Evolutionary conservation across 2,329 filamentous ascomycete genomes (phyloP), one percentile per base, ranked within the genome.

Genomic region (Penicillium brevicompactum): DNA sequence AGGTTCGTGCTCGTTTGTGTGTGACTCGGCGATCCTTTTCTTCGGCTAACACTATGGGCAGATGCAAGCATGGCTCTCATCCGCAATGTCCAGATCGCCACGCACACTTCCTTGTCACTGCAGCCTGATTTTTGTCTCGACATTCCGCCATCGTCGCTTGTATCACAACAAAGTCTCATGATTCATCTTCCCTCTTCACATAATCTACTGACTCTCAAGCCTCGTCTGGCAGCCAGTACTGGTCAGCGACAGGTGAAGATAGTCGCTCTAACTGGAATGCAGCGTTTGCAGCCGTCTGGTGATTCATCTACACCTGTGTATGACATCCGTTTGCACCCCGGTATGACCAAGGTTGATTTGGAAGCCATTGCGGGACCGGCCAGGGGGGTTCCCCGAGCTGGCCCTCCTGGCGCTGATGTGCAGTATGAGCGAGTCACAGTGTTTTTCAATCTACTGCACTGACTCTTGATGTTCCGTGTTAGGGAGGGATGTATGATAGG

Each of bases 331-430:
- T 77, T 96, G 27, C 81, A 84, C 24, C 82, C 84, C 1, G 91
- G 91, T 6, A 82, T 91, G 48, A 96, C 94, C 63, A 83, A 87
- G 44, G 83, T 96, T 48, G 88, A 92, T 64, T 81, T 95, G 7
- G 89, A 93, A 65, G 80, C 93, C 55, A 84, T 92, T 60, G 90
- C 89, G 1, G 87, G 87, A 6, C 81, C 90, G 59, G 84, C 83
- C 1, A 84, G 80, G 65, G 83, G 80, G 18, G 78, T 84, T 30
- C 66, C 72, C 67, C 84, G 81, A 57, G 75, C 81, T 37, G 76
- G 80, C 0, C 81, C 81, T 24, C 86, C 84, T 0, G 78, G 85
- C 9, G 84, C 88, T 34, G 91, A 94, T 69, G 78, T 92, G 13
- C 67, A 71, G 31, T 70, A 68, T 59, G 92, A 97, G 76, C 88